A percentile compares a stretch with the other conserved stretches of the same genome.
phyloP scores from a whole-genome alignment of 148 eudicot genomes.

The Chenopodium quinoa region DNA sequence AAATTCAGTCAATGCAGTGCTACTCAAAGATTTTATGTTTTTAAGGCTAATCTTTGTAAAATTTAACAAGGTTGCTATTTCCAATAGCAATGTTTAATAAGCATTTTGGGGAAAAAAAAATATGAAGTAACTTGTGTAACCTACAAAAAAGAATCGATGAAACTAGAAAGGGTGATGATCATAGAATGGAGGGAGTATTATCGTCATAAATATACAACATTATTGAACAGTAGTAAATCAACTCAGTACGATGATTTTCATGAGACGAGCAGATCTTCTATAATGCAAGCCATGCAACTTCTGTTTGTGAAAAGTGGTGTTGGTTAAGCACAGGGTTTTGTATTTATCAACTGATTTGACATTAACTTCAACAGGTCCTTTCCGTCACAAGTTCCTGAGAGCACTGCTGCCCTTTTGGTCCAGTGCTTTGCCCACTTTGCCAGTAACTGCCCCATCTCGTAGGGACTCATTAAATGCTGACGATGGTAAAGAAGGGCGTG shows the following conservation, averaged over 20 bases:
- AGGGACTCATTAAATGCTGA: slow-evolving; percentile 70
- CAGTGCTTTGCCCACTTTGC: slow-evolving; percentile 84
- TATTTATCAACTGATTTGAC: neutral
- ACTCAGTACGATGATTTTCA: neutral
- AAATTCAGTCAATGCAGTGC: too few species aligned
- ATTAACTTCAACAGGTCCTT: slow-evolving; percentile 49
- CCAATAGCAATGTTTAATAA: too few species aligned
- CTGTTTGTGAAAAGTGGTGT: neutral
- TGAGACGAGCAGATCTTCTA: neutral
- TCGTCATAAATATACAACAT: neutral
- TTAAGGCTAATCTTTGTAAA: too few species aligned
- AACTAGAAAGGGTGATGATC: too few species aligned
- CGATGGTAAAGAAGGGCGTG: slow-evolving; percentile 65
- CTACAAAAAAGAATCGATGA: too few species aligned
- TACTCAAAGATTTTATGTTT: too few species aligned
- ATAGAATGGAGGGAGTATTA: neutral
- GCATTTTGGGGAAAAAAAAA: too few species aligned
- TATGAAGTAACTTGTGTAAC: too few species aligned
- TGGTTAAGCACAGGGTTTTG: neutral
- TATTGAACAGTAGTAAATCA: neutral
- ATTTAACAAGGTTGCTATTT: too few species aligned
- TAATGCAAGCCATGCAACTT: slow-evolving; percentile 4
- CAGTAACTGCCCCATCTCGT: slow-evolving; percentile 84
- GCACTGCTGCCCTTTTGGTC: slow-evolving; percentile 93
- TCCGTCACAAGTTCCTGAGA: slow-evolving; percentile 79